Percentiles rank a stretch among this genome's conserved stretches.
Conservation (phyloP, 345 rosid genomes). For the Streptanthus diversifolius region DNA sequence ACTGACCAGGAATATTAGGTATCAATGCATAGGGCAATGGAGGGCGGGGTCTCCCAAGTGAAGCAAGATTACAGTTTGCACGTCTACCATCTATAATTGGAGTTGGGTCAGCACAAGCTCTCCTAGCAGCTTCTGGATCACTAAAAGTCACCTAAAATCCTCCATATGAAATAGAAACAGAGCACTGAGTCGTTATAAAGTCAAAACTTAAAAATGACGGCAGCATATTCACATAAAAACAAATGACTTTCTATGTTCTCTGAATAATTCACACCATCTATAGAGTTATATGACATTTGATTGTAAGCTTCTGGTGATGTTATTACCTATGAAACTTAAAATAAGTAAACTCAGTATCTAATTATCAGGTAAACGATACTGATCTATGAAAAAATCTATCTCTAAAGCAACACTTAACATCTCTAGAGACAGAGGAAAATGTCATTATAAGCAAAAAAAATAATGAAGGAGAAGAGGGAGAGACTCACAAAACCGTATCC, state of each 20-base stretch:
- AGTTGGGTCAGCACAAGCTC: slow-evolving; percentile 88
- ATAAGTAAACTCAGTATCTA: background rate
- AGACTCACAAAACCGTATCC: slow-evolving; percentile 98
- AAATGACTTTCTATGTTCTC: background rate
- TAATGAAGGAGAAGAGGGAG: background rate
- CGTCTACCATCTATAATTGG: slow-evolving; percentile 93
- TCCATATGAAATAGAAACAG: slow-evolving; percentile 56
- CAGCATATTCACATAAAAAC: background rate
- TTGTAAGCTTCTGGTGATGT: background rate
- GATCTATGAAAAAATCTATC: background rate
- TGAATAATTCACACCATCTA: background rate
- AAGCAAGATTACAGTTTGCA: slow-evolving; percentile 97
- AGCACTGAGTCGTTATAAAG: slow-evolving; percentile 41
- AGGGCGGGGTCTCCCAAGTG: slow-evolving; percentile 81
- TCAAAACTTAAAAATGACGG: background rate
- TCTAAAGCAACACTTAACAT: slow-evolving; percentile 9
- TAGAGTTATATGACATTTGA: background rate
- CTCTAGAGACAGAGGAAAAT: background rate
- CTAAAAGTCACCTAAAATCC: slow-evolving; percentile 91
- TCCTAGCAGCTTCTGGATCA: slow-evolving; percentile 91
- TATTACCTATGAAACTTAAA: background rate
- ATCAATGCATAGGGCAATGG: slow-evolving; percentile 56
- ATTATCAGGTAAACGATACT: background rate
- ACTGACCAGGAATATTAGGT: slow-evolving; percentile 38
- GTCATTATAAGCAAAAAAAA: background rate